Conservation (phyloP, 164 flowering plant species). For the Stephania japonica region DNA sequence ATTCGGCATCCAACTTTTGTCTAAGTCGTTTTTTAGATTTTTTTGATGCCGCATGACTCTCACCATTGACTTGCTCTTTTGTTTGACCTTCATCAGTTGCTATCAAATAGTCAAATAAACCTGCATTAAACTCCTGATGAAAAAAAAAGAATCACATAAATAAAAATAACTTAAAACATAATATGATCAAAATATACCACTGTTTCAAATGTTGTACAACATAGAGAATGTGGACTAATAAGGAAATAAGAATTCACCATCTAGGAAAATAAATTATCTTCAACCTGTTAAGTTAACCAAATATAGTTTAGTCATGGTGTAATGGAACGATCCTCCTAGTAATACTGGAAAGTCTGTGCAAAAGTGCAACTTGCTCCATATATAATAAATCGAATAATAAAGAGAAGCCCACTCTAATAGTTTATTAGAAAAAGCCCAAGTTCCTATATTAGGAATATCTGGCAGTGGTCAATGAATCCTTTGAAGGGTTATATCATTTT, state of each 20-base stretch:
- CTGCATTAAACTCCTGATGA: constrained; percentile 89
- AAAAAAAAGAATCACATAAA: background rate
- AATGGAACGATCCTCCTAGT: background rate
- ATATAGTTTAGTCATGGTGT: background rate
- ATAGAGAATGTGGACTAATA: constrained; percentile 1
- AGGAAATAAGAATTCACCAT: background rate
- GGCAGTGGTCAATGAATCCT: background rate
- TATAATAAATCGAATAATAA: background rate
- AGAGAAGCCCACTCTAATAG: background rate
- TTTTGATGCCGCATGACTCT: constrained; percentile 26
- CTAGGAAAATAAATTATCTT: background rate
- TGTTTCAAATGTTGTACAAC: background rate
- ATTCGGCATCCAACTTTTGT: constrained; percentile 70
- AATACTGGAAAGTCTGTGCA: background rate
- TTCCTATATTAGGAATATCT: background rate
- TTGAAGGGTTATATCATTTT: background rate
- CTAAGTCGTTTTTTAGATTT: constrained; percentile 52
- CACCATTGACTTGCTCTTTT: constrained; percentile 38
- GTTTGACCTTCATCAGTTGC: constrained; percentile 71
- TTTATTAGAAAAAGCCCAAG: background rate
- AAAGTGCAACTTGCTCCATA: background rate
- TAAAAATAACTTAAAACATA: background rate
- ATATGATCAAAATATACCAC: background rate
- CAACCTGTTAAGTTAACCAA: background rate
- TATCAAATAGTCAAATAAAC: constrained; percentile 88